Evolutionary conservation across 1,284 basidiomycete genomes (phyloP).

Genomic region (Amylostereum chailletii): DNA sequence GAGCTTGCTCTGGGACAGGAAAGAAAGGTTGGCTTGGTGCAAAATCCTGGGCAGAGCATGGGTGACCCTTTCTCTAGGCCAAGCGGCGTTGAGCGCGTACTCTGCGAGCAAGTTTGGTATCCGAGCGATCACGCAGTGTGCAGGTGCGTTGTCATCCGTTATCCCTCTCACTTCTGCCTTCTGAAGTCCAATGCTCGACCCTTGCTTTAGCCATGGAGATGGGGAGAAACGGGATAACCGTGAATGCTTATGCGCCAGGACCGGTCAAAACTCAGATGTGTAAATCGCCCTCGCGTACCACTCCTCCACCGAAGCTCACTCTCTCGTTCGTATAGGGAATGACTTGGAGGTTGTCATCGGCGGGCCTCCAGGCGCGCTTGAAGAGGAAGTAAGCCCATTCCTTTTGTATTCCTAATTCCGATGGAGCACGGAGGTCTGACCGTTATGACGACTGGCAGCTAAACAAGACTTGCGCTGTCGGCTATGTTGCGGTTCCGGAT

Average conservation of each 20-base stretch:
- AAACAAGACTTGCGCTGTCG: slow-evolving; percentile 8
- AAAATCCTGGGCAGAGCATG: background rate
- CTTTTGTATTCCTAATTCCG: background rate
- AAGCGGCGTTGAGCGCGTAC: slow-evolving; percentile 16
- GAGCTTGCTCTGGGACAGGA: slow-evolving; percentile 10
- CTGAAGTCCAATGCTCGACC: background rate
- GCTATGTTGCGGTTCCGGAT: slow-evolving; percentile 8
- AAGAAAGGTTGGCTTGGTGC: slow-evolving; percentile 5
- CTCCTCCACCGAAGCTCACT: background rate
- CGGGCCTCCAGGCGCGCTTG: slow-evolving; percentile 2
- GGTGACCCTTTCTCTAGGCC: slow-evolving; percentile 6
- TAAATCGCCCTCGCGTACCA: slow-evolving; percentile 9
- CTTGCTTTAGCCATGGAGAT: slow-evolving; percentile 21
- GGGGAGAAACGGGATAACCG: slow-evolving; percentile 26
- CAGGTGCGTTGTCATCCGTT: slow-evolving; percentile 15
- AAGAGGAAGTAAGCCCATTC: slow-evolving; percentile 7
- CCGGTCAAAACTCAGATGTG: slow-evolving; percentile 20
- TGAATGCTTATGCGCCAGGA: slow-evolving; percentile 30
- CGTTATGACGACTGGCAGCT: slow-evolving; percentile 3
- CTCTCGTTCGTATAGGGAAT: slow-evolving; percentile 1
- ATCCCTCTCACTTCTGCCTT: background rate
- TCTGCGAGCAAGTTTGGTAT: slow-evolving; percentile 25
- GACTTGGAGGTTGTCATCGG: slow-evolving; percentile 1
- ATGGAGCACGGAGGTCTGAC: background rate
- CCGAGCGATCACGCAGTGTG: slow-evolving; percentile 19